phyloP scores from a whole-genome alignment of 2,329 filamentous ascomycete species.

The Alternaria rosae region DNA sequence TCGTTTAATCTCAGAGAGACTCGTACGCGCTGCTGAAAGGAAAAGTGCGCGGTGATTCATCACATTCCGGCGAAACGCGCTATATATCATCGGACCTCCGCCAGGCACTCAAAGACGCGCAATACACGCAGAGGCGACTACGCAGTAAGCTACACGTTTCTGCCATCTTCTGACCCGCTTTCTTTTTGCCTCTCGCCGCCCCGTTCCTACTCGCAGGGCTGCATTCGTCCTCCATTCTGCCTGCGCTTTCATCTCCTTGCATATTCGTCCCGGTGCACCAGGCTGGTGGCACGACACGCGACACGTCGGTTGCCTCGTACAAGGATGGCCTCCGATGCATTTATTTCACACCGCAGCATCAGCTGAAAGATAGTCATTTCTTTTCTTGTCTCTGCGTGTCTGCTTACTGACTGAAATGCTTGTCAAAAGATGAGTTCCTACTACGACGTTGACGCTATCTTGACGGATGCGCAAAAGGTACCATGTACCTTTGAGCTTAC shows the following conservation, averaged over 20 bases:
- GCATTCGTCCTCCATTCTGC: background rate
- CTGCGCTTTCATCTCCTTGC: conserved; percentile 22
- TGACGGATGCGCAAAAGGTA: conserved; percentile 92
- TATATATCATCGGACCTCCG: conserved; percentile 27
- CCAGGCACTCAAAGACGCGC: conserved; percentile 46
- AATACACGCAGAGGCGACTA: conserved; percentile 26
- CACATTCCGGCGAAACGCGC: conserved; percentile 17
- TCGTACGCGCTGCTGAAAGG: conserved; percentile 2
- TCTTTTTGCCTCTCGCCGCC: conserved; percentile 2
- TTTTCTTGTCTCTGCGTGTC: background rate
- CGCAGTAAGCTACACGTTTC: conserved; percentile 27
- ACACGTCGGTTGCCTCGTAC: conserved; percentile 26
- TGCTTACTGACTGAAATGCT: background rate
- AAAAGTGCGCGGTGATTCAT: conserved; percentile 16
- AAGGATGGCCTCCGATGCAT: conserved; percentile 4
- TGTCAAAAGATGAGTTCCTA: conserved; percentile 64
- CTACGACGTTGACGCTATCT: conserved; percentile 84
- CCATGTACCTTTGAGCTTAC: conserved; percentile 94
- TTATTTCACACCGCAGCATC: background rate
- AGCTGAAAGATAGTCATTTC: background rate
- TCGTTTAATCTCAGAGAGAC: background rate
- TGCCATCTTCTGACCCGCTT: conserved; percentile 3
- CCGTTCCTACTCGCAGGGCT: background rate
- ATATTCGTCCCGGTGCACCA: conserved; percentile 24
- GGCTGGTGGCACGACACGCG: conserved; percentile 34